phyloP scores from a whole-genome alignment of 495 filamentous ascomycete species.

The Margaritispora aquatica region DNA sequence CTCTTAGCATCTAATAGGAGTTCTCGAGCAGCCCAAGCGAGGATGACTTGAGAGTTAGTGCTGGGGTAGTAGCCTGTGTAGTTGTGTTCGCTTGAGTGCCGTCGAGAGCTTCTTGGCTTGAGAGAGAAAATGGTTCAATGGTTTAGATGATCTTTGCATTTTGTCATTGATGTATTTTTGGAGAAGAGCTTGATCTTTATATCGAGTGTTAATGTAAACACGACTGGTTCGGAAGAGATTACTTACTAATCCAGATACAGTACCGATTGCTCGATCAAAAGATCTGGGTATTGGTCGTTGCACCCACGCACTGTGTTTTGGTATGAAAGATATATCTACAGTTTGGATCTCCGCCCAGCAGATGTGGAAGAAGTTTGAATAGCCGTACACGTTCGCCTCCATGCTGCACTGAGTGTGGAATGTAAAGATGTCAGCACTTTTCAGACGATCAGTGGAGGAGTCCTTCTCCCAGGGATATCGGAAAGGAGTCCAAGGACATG shows the following conservation, averaged over 20 bases:
- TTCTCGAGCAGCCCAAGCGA: not conserved
- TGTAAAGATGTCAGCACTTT: not conserved
- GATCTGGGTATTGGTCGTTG: not conserved
- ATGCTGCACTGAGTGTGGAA: not conserved
- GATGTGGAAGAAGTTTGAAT: not conserved
- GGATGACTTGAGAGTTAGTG: not conserved
- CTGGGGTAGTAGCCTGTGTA: not conserved
- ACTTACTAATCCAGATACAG: not conserved
- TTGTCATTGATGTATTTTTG: not conserved
- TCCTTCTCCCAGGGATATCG: not conserved
- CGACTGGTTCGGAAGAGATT: not conserved
- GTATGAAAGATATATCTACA: not conserved
- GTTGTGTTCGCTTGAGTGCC: not conserved
- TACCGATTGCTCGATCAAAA: not conserved
- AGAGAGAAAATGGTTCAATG: not conserved
- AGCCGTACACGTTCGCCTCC: not conserved
- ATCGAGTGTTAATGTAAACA: not conserved
- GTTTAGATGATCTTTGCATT: not conserved
- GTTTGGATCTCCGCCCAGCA: not conserved
- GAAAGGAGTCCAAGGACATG: not conserved
- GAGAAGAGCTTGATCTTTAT: not conserved
- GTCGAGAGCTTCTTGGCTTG: not conserved
- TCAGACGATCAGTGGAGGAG: not conserved
- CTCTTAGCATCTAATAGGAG: not conserved
- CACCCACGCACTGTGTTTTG: not conserved